Base-by-base conservation (phyloP, 2,329 filamentous ascomycete species). In the Graphilbum sp. region DNA sequence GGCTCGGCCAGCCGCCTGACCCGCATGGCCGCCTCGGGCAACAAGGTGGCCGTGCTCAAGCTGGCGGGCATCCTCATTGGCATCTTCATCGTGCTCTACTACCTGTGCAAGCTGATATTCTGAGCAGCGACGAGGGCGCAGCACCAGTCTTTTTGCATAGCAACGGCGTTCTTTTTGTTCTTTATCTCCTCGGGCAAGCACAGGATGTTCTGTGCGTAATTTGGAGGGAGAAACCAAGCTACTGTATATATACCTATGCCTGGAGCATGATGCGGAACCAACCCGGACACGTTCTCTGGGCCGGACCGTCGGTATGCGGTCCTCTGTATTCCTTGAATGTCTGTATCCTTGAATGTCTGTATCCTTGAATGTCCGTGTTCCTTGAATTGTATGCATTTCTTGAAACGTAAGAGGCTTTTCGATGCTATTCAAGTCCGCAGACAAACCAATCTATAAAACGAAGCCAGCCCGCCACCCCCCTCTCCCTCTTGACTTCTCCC, bases 1-100 rank as follows among this genome's bases (percentile, higher is more conserved):
- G 85, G 86, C 32, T 92, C 82, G 46, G 86, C 86, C 12, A 67
- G 71, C 35, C 73, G 90, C 12, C 62, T 98, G 34, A 84, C 80
- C 18, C 76, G 86, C 44, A 96, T 96, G 86, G 90, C 90, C 34
- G 78, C 79, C 37, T 75, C 78, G 38, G 90, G 90, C 36, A 93
- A 95, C 60, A 88, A 85, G 50, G 72, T 94, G 31, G 88, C 90
- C 15, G 79, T 96, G 30, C 59, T 98, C 43, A 95, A 95, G 58
- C 65, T 98, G 35, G 76, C 86, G 0, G 88, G 73, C 19, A 92
- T 95, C 30, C 67, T 93, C 19, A 69, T 88, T 32, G 85, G 62
- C 7, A 58, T 63, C 9, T 76, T 92, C 34, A 50, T 96, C 38
- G 57, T 86, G 40, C 52, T 94, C 30, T 96, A 83, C 59, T 86